These are phyloP conservation scores for Calcarisporium arbuscula DNA, from an alignment of 2,329 filamentous ascomycete species.

Conservation along the genomic window DNA sequence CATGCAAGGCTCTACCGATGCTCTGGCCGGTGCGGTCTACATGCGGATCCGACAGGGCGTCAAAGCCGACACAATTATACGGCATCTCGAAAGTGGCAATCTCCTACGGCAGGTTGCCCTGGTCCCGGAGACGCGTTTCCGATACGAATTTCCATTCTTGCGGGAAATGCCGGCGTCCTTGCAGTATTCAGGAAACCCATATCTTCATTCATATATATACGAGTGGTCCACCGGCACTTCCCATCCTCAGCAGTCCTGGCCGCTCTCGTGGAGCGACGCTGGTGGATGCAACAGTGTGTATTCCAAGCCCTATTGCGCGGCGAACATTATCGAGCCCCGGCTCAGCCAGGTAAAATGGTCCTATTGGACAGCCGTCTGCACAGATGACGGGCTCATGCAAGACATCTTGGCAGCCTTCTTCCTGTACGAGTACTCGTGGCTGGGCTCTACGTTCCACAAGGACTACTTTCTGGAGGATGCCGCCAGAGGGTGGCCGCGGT, in stretches of 20 bases:
- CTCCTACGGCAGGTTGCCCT: constrained; percentile 26
- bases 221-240: constrained; percentile 3
- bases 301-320: constrained; percentile 17
- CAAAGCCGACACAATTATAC: constrained; percentile 15
- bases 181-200: constrained; percentile 12
- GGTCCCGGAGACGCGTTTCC: constrained; percentile 23
- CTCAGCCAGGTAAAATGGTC: constrained; percentile 16
- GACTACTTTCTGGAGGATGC: constrained; percentile 14
- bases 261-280: background rate
- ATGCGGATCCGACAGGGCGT: constrained; percentile 1
- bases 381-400: constrained; percentile 11
- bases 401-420: constrained; percentile 9
- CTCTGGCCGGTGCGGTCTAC: too few relatives aligned
- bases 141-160: constrained; percentile 28
- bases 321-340: constrained; percentile 20
- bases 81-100: constrained; percentile 25
- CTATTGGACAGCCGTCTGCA: constrained; percentile 10
- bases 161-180: constrained; percentile 17
- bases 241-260: background rate
- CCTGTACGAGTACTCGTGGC: constrained; percentile 11
- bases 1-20: too few relatives aligned
- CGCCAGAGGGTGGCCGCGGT: background rate
- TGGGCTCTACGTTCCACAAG: constrained; percentile 10
- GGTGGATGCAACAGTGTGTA: constrained; percentile 14
- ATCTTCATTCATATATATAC: constrained; percentile 14